Evolutionary conservation across 768 basidiomycete genomes (phyloP).

Genomic region (Cyclocybe cylindracea): DNA sequence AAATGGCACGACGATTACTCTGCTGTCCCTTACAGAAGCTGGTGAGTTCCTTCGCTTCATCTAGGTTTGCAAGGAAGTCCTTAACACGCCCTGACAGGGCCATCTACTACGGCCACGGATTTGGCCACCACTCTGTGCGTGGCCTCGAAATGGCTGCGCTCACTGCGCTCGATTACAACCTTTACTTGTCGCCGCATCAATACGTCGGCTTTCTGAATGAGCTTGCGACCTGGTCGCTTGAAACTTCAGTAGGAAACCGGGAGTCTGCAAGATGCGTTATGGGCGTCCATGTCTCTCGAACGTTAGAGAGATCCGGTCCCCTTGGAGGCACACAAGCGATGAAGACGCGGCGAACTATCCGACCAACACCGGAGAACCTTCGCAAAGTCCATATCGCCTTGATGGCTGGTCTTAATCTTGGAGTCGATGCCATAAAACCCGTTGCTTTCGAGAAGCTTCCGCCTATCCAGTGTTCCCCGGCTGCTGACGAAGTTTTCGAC

Average conservation of each 20-base stretch:
- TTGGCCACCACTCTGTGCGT: conserved; percentile 10
- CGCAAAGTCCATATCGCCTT: not conserved
- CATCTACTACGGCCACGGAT: not conserved
- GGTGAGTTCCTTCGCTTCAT: not conserved
- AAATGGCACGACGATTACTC: conserved; percentile 65
- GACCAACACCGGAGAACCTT: not conserved
- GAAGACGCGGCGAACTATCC: not conserved
- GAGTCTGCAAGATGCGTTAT: too few species aligned
- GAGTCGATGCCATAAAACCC: too few species aligned
- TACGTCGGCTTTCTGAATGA: conserved; percentile 7
- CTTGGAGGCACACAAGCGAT: too few species aligned
- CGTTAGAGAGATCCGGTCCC: too few species aligned
- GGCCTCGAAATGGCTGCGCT: conserved; percentile 15
- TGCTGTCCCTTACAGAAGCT: conserved; percentile 29
- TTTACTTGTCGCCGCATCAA: conserved; percentile 6
- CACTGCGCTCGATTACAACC: conserved; percentile 15
- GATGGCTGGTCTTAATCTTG: too few species aligned
- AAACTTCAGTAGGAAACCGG: too few species aligned
- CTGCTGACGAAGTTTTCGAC: too few species aligned
- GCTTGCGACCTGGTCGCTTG: conserved; percentile 6
- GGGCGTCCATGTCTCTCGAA: too few species aligned
- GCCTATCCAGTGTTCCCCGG: too few species aligned
- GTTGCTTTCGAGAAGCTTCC: too few species aligned
- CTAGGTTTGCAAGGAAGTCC: not conserved
- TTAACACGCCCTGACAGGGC: not conserved